Base-by-base conservation (phyloP, 176 grass and related monocot genomes). In the Dactylis glomerata region DNA sequence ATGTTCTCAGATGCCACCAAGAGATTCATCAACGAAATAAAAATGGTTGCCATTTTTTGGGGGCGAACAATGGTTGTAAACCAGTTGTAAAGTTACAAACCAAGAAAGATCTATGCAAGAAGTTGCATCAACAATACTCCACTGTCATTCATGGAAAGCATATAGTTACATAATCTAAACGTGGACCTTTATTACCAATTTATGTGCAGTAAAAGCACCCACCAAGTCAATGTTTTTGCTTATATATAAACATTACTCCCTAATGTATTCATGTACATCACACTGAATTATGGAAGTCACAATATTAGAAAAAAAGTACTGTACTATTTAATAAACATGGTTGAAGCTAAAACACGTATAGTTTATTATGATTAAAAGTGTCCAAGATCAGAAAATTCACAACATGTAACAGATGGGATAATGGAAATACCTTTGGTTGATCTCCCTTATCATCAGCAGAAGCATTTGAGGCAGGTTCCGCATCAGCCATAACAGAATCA, bases 401-500 rank as follows among this genome's bases (percentile, higher is more conserved):
- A 77, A 68, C 11, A 26, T 69, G 17, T n/a, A 38, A 68, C 49
- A 78, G 57, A 47, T 55, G 17, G 8, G 16, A 50, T 2, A 75
- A 22, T 59, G 5, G 41, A 19, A 59, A 28, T 81, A 91, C 89
- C 89, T 87, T 92, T 28, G 79, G 58, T 73, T 86, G 91, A 78
- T 92, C 49, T 42, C 58, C 79, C 78, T 93, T 91, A 34, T 86
- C 89, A 55, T 86, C 88, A 87, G 77, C 86, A 86, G 83, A 26
- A 64, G 49, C 36, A 83, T 82, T 86, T 80, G 80, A 81, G 62
- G 58, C 27, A 74, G 75, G 83, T 36, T 88, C 85, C 0, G 46
- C 86, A 77, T 96, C 94, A 85, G 88, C 81, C 88, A 96, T 93
- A 63, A 90, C 84, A 77, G 86, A 75, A 85, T 93, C 94, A 49